phyloP scores from a whole-genome alignment of 768 basidiomycete species.

The Leccinum imitatum region DNA sequence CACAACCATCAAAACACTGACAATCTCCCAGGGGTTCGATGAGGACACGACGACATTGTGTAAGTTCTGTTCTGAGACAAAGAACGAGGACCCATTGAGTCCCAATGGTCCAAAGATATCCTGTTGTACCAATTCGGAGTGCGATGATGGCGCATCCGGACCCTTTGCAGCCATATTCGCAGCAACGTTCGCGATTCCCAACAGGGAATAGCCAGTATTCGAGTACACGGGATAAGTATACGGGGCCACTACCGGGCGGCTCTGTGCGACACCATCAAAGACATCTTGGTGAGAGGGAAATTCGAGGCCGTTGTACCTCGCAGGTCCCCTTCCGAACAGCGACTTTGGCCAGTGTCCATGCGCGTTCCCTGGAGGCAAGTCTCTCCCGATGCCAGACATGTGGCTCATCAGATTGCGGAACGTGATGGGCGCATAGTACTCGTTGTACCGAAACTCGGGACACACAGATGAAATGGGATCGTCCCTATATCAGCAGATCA shows the following conservation, averaged over 20 bases:
- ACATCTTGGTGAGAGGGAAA: constrained; percentile 35
- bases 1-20: constrained; percentile 18
- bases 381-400: constrained; percentile 33
- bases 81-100: constrained; percentile 43
- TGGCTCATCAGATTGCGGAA: constrained; percentile 44
- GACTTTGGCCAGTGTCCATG: constrained; percentile 41
- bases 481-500: constrained; percentile 34
- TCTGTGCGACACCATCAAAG: constrained; percentile 36
- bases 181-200: constrained; percentile 38
- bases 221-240: constrained; percentile 46
- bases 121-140: constrained; percentile 44
- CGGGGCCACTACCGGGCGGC: constrained; percentile 42
- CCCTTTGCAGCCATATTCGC: constrained; percentile 27
- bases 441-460: constrained; percentile 23
- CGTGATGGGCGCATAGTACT: constrained; percentile 33
- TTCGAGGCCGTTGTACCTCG: constrained; percentile 29
- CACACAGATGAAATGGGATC: constrained; percentile 42
- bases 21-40: constrained; percentile 35
- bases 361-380: constrained; percentile 37
- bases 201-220: constrained; percentile 35
- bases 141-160: constrained; percentile 27
- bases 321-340: constrained; percentile 27
- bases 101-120: constrained; percentile 52
- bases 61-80: constrained; percentile 36
- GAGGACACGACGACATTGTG: constrained; percentile 42